Base-by-base conservation (phyloP, 73 alveolate species). In the Uronychia binucleata region DNA sequence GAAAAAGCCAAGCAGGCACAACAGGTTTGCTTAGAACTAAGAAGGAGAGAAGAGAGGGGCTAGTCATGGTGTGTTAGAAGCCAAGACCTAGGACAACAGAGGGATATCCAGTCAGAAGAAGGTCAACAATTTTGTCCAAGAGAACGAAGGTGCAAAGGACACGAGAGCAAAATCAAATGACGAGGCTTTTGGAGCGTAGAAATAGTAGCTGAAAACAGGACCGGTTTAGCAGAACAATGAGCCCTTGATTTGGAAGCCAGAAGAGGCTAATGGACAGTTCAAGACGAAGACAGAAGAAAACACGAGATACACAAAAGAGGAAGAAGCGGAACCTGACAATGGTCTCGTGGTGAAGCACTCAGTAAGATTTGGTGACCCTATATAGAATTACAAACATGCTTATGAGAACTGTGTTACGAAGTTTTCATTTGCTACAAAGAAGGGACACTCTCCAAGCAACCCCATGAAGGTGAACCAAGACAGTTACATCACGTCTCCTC, bases 391-490 rank as follows among this genome's bases (percentile, higher is more conserved):
- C 19, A 46, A 19, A 19, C 67, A 46, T 46, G 67, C 67, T 46
- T 46, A 46, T 46, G 67, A 46, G 67, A 46, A 46, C 19, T 46
- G 67, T 46, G 67, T 46, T 5, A 46, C 67, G n/a, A 46, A 46
- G 67, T 46, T 46, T 19, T 46, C 67, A 5, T 46, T 46, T 46
- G 67, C 67, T 11, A 46, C 67, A 46, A 46, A 46, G 19, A 46
- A 46, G 19, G 67, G 67, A 11, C 67, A 46, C 19, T 46, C 67
- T 46, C 67, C 67, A 11, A 11, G n/a, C 5, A 46, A 46, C 19
- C 67, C 67, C 67, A 46, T 46, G 67, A 79, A 79, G 28, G 46
- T 19, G 57, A 88, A 88, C 67, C 88, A 88, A 59, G 94, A 88
- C 67, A 76, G 90, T 26, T 88, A 88, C 33, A 30, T 83, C 28